Percentiles rank a stretch among this genome's conserved stretches.
Evolutionary conservation across 1,139 yeast genomes (phyloP).

Genomic region (Taphrina betulina): DNA sequence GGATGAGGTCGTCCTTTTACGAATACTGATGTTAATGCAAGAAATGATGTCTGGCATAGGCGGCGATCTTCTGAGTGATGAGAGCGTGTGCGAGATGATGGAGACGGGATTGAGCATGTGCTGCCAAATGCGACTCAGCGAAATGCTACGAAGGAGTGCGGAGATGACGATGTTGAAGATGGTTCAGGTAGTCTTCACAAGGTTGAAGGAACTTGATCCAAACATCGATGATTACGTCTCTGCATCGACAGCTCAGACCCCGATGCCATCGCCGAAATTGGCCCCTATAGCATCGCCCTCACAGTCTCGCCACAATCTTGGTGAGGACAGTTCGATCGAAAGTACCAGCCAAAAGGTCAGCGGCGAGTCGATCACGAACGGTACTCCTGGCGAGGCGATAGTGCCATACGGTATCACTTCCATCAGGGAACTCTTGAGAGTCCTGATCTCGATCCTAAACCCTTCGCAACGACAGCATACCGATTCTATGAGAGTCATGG

Average conservation of each 20-base stretch:
- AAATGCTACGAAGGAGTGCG: slow-evolving; percentile 82
- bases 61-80: slow-evolving; percentile 68
- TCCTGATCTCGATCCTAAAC: slow-evolving; percentile 77
- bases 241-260: slow-evolving; percentile 23
- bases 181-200: slow-evolving; percentile 65
- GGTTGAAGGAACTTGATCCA: slow-evolving; percentile 48
- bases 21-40: slow-evolving; percentile 75
- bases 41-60: slow-evolving; percentile 63
- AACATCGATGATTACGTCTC: slow-evolving; percentile 15
- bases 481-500: slow-evolving; percentile 81
- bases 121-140: slow-evolving; percentile 88
- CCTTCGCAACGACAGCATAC: slow-evolving; percentile 85
- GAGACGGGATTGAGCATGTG: slow-evolving; percentile 92
- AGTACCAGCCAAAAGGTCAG: slow-evolving; percentile 18
- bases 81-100: slow-evolving; percentile 80
- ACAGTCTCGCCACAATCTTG: slow-evolving; percentile 38
- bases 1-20: slow-evolving; percentile 86
- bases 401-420: slow-evolving; percentile 66
- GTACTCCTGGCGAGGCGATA: slow-evolving; percentile 38
- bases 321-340: slow-evolving; percentile 13
- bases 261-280: slow-evolving; percentile 4
- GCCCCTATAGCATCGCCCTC: slow-evolving; percentile 12
- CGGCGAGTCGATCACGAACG: slow-evolving; percentile 11
- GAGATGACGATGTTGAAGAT: slow-evolving; percentile 77
- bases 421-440: slow-evolving; percentile 66